Percentiles rank a stretch among this genome's conserved stretches.
Evolutionary conservation across 164 flowering plant species (phyloP).

Genomic region (Magnolia changhungtana): DNA sequence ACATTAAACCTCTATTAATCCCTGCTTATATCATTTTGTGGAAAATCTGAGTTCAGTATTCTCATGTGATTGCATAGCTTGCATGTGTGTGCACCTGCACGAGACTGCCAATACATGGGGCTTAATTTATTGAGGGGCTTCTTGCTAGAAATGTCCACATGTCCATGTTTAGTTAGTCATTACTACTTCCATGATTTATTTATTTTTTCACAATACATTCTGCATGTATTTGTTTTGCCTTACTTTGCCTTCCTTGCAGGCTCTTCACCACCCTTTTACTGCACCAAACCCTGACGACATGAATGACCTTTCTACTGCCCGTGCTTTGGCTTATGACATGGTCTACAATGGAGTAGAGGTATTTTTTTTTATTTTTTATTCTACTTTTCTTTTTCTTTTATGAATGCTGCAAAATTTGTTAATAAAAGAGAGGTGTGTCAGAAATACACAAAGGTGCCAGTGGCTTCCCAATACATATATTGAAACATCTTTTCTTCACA

Average conservation of each 20-base stretch:
- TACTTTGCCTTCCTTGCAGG: conserved; percentile 36
- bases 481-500: no score
- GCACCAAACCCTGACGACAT: conserved; percentile 92
- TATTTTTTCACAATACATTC: background rate
- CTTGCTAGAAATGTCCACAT: background rate
- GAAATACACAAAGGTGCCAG: no score
- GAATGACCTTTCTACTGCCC: conserved; percentile 76
- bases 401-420: background rate
- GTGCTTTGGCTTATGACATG: conserved; percentile 98
- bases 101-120: background rate
- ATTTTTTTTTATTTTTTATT: conserved; percentile 4
- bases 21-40: no score
- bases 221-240: background rate
- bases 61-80: no score
- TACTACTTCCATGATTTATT: background rate
- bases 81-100: no score
- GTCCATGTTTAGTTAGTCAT: background rate
- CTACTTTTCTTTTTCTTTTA: background rate
- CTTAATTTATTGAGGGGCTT: background rate
- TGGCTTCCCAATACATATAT: no score
- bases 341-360: conserved; percentile 99
- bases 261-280: conserved; percentile 97
- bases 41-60: no score
- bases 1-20: no score
- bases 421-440: no score